Conservation (phyloP, 805 yeast species). For the Ogataea paradorogensis region DNA sequence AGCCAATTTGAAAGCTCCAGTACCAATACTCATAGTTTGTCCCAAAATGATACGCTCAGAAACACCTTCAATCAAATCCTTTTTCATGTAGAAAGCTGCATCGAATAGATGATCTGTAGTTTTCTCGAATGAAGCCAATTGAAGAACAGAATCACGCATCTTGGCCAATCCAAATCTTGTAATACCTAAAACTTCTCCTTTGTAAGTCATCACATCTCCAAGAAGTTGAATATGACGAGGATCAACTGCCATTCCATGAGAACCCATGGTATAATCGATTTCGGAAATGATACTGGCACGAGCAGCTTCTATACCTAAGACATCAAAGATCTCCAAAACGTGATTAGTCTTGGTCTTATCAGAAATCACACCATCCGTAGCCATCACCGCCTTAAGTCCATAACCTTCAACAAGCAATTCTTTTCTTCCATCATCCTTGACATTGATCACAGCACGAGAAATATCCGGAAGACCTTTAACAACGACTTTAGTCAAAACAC, state of each 20-base stretch:
- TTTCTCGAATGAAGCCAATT: constrained; percentile 95
- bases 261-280: constrained; percentile 96
- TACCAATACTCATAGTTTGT: constrained; percentile 96
- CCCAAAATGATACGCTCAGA: constrained; percentile 97
- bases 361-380: constrained; percentile 95
- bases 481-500: constrained; percentile 81
- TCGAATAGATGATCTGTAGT: constrained; percentile 98
- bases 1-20: constrained; percentile 90
- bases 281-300: constrained; percentile 88
- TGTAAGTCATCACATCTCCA: constrained; percentile 98
- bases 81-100: constrained; percentile 97
- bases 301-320: constrained; percentile 97
- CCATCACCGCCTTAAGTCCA: constrained; percentile 94
- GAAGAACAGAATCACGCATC: constrained; percentile 97
- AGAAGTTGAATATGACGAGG: constrained; percentile 97
- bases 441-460: constrained; percentile 94
- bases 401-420: constrained; percentile 97
- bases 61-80: constrained; percentile 94
- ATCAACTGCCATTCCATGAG: constrained; percentile 99
- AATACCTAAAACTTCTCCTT: constrained; percentile 97
- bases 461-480: constrained; percentile 92
- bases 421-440: constrained; percentile 78
- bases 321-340: constrained; percentile 82
- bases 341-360: constrained; percentile 87
- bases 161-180: constrained; percentile 97